These are phyloP conservation scores for Diplocarpon mali DNA, from an alignment of 2,329 filamentous ascomycete genomes.

Conservation along the genomic window DNA sequence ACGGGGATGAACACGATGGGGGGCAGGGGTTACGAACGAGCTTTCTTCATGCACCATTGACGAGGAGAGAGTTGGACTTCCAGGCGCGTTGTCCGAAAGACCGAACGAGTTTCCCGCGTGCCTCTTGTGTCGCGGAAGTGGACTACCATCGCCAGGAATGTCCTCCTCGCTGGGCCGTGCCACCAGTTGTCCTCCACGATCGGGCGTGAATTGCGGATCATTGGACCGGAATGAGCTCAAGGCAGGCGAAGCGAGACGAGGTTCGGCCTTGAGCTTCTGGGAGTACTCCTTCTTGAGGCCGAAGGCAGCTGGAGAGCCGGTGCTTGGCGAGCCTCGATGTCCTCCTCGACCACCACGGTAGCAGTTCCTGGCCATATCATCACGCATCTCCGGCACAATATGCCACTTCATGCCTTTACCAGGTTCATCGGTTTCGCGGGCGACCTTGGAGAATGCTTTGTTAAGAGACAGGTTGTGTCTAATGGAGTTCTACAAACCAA, in stretches of 20 bases:
- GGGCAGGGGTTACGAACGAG: slow-evolving; percentile 61
- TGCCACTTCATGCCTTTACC: slow-evolving; percentile 99
- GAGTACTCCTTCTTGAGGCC: slow-evolving; percentile 33
- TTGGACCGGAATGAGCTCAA: slow-evolving; percentile 37
- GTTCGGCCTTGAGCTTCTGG: slow-evolving; percentile 46
- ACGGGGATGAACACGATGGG: slow-evolving; percentile 60
- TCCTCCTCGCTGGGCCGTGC: slow-evolving; percentile 20
- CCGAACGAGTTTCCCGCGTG: slow-evolving; percentile 34
- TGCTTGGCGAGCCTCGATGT: slow-evolving; percentile 49
- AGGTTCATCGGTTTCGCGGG: slow-evolving; percentile 84
- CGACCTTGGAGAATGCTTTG: slow-evolving; percentile 88
- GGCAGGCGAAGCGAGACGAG: slow-evolving; percentile 42
- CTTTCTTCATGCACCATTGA: slow-evolving; percentile 51
- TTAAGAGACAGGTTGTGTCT: slow-evolving; percentile 92
- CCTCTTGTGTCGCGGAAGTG: slow-evolving; percentile 45
- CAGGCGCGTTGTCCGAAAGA: slow-evolving; percentile 40
- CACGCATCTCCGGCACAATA: slow-evolving; percentile 70
- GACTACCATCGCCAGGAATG: slow-evolving; percentile 42
- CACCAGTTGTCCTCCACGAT: slow-evolving; percentile 34
- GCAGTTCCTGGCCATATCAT: slow-evolving; percentile 61
- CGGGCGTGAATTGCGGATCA: slow-evolving; percentile 43
- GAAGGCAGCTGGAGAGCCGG: slow-evolving; percentile 42
- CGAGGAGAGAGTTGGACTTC: slow-evolving; percentile 47
- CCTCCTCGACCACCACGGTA: slow-evolving; percentile 50
- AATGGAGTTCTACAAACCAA: slow-evolving; percentile 67